These are phyloP conservation scores for Amphirosellinia nigrospora DNA, from an alignment of 495 filamentous ascomycete genomes.

Conservation along the genomic window DNA sequence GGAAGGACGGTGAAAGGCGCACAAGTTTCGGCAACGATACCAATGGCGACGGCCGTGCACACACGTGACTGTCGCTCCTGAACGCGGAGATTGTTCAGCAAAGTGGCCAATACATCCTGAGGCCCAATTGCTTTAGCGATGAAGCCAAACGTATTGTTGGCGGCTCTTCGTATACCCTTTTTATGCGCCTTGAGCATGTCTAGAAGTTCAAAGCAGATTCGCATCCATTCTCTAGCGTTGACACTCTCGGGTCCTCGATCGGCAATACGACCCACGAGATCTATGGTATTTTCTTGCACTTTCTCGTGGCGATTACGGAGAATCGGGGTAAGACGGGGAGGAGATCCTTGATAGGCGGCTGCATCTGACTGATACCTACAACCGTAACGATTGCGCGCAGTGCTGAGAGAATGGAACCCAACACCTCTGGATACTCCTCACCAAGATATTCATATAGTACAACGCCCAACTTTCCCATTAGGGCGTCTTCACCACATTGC, in stretches of 20 bases:
- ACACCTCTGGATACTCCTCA: constrained; percentile 98
- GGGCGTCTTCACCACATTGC: constrained; percentile 92
- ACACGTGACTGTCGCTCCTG: constrained; percentile 98
- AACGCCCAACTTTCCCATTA: constrained; percentile 94
- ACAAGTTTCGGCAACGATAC: constrained; percentile 99
- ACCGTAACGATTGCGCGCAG: constrained; percentile 96
- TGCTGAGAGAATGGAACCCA: constrained; percentile 95
- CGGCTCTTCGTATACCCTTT: constrained; percentile 96
- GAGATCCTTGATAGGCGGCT: constrained; percentile 97
- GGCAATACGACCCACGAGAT: constrained; percentile 96
- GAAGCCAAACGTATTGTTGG: constrained; percentile 99
- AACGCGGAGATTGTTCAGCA: constrained; percentile 95
- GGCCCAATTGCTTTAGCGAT: constrained; percentile 99
- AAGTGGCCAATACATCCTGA: constrained; percentile 92
- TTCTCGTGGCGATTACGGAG: constrained; percentile 99
- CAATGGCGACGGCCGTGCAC: constrained; percentile 97
- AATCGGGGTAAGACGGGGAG: constrained; percentile 96
- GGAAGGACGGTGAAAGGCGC: constrained; percentile 99
- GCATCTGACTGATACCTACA: constrained; percentile 98
- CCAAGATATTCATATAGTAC: constrained; percentile 99
- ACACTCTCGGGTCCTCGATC: constrained; percentile 96
- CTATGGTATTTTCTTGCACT: constrained; percentile 99
- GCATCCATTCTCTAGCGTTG: constrained; percentile 98
- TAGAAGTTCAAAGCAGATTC: constrained; percentile 97
- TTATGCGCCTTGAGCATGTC: constrained; percentile 99